Evolutionary conservation across 176 grass and related monocot species (phyloP).

Genomic region (Bolboschoenus planiculmis): DNA sequence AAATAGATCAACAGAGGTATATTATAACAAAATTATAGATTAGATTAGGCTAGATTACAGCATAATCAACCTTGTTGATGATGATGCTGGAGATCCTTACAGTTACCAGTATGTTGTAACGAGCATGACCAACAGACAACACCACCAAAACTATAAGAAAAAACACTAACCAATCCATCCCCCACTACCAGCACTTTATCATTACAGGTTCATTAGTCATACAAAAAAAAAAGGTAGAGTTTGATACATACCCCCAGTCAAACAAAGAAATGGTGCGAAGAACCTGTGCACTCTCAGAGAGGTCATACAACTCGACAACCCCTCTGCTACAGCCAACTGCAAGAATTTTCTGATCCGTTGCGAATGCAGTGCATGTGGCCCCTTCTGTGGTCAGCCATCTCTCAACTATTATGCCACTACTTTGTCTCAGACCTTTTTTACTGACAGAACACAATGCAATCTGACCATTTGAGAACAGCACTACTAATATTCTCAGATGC

Average conservation of each 20-base stretch:
- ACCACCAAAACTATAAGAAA: not conserved
- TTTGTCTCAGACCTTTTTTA: conserved; percentile 87
- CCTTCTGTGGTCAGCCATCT: conserved; percentile 69
- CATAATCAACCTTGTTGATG: not conserved
- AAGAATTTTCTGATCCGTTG: conserved; percentile 91
- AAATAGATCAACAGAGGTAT: not conserved
- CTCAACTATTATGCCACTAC: conserved; percentile 47
- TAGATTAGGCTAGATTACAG: not conserved
- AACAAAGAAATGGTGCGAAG: conserved; percentile 86
- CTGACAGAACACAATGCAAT: conserved; percentile 68
- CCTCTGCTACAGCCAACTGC: conserved; percentile 85
- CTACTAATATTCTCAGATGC: conserved; percentile 67
- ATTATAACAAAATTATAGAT: not conserved
- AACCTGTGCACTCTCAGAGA: conserved; percentile 53
- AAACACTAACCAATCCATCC: not conserved
- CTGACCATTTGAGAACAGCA: conserved; percentile 72
- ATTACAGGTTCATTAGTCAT: not conserved
- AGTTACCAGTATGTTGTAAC: not conserved
- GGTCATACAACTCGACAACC: conserved; percentile 88
- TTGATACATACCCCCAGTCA: conserved; percentile 77
- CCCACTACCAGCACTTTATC: not conserved
- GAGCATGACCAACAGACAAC: not conserved
- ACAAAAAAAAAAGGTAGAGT: not conserved
- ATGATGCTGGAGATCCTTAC: not conserved
- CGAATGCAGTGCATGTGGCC: conserved; percentile 73